Evolutionary conservation across 176 grass and related monocot species (phyloP), one percentile per base, ranked within the genome.

Genomic region (Phyllostachys edulis): DNA sequence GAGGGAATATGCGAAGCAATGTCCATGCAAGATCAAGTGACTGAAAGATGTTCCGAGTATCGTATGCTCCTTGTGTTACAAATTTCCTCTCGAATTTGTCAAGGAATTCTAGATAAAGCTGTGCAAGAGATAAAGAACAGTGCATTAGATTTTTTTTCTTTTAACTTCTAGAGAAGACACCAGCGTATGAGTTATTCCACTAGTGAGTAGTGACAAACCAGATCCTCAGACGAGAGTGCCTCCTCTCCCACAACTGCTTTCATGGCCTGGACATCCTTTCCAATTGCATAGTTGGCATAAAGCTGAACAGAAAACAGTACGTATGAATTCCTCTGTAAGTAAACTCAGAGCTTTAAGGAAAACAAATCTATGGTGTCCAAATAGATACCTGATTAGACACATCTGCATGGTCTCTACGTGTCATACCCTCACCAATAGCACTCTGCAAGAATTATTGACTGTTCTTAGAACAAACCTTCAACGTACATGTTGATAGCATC

Each of bases 391-490:
- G 97, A 29, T 99, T 99, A 85, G 97, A 99, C 63, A 99, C 97
- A 81, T 99, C 97, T 41, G 97, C 85, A 85, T 99, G 97, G 89
- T 99, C 97, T 21, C 90, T 86, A 44, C 97, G 93, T 55, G 97
- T 99, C 97, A 99, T 99, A 82, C 97, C 97, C 89, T 99, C 97
- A 68, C 97, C 97, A 84, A 99, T 99, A 86, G 97, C 97, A 94
- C 97, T 99, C 97, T 99, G 80, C 86, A 84, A 61, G 61, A 80
- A 82, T 51, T 69, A 79, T 86, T 45, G 45, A 29, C 36, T 49
- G 2, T 84, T 68, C 63, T 89, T 73, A 86, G 66, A 73, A 73
- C 27, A 41, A 83, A 76, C 4, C 66, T 69, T 44, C 38, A 68
- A 34, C 9, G 20, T n/a, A 41, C 60, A 75, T 39, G 6, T n/a